Evolutionary conservation across 1,284 basidiomycete genomes (phyloP).

Genomic region (Puccinia coronata): DNA sequence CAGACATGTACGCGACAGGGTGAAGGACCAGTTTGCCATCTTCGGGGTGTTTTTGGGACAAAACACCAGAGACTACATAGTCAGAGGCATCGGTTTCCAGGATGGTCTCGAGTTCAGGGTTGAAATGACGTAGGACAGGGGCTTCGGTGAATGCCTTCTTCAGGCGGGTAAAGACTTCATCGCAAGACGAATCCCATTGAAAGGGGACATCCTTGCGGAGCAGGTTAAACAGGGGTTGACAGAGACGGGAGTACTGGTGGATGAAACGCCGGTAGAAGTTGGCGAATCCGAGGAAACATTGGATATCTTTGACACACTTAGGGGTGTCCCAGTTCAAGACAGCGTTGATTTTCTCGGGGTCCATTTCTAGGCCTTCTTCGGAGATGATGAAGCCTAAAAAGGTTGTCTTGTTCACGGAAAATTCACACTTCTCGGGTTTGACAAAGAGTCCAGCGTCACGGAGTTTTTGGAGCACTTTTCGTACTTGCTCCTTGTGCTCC

Average conservation of each 20-base stretch:
- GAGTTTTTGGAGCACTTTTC: background rate
- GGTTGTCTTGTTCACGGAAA: conserved; percentile 54
- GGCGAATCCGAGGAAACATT: conserved; percentile 60
- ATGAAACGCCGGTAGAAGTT: conserved; percentile 63
- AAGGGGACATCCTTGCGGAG: background rate
- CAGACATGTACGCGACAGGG: background rate
- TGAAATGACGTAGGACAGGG: background rate
- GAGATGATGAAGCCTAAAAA: conserved; percentile 62
- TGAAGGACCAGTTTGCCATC: too few relatives aligned
- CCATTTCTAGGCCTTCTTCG: conserved; percentile 60
- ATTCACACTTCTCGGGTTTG: conserved; percentile 50
- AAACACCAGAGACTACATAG: background rate
- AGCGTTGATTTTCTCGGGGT: conserved; percentile 60
- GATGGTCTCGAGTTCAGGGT: background rate
- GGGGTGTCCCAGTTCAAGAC: conserved; percentile 61
- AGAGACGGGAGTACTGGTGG: conserved; percentile 53
- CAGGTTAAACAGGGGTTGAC: background rate
- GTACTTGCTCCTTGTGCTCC: background rate
- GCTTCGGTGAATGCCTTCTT: background rate
- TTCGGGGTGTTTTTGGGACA: background rate
- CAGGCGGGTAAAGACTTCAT: too few relatives aligned
- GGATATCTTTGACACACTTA: conserved; percentile 55
- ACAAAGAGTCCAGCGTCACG: conserved; percentile 14
- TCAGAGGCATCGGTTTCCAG: background rate
- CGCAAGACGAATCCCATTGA: background rate